A percentile compares a stretch with the other conserved stretches of the same genome.
Conservation (phyloP, 2,329 filamentous ascomycete species). For the Elsinoe necatrix region DNA sequence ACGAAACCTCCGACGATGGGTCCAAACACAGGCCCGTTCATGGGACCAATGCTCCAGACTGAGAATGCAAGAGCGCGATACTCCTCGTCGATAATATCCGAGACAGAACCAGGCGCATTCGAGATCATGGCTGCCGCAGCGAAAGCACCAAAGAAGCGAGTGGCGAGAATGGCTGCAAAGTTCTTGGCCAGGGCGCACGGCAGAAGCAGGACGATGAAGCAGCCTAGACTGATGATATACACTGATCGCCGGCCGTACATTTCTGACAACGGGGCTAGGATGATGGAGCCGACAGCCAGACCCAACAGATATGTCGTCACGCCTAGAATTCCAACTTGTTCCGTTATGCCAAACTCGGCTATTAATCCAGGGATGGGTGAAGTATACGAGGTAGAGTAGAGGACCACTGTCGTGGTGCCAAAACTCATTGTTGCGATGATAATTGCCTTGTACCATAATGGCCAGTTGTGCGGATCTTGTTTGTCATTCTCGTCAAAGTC, state of each 20-base stretch:
- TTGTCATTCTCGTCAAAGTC: slow-evolving; percentile 58
- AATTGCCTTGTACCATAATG: slow-evolving; percentile 48
- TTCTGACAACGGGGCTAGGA: slow-evolving; percentile 67
- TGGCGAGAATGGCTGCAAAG: slow-evolving; percentile 58
- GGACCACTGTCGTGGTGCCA: slow-evolving; percentile 47
- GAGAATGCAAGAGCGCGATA: slow-evolving; percentile 75
- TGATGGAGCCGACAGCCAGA: slow-evolving; percentile 60
- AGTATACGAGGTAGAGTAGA: slow-evolving; percentile 74
- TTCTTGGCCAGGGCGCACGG: slow-evolving; percentile 63
- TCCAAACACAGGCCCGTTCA: slow-evolving; percentile 60
- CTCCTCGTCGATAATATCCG: slow-evolving; percentile 74
- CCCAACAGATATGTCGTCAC: slow-evolving; percentile 72
- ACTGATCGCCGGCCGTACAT: slow-evolving; percentile 59
- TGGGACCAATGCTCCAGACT: slow-evolving; percentile 72
- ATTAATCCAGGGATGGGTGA: slow-evolving; percentile 61
- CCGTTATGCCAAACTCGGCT: slow-evolving; percentile 53
- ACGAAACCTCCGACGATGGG: slow-evolving; percentile 76
- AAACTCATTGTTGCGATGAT: slow-evolving; percentile 49
- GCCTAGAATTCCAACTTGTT: slow-evolving; percentile 61
- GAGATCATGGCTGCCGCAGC: slow-evolving; percentile 73
- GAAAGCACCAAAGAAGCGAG: slow-evolving; percentile 65
- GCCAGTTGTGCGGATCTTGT: slow-evolving; percentile 62
- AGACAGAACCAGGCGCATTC: slow-evolving; percentile 73
- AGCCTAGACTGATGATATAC: slow-evolving; percentile 55
- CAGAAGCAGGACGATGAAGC: slow-evolving; percentile 62